Percentiles rank a stretch among this genome's conserved stretches.
phyloP scores from a whole-genome alignment of 2,329 filamentous ascomycete genomes.

The Aspergillus proliferans region DNA sequence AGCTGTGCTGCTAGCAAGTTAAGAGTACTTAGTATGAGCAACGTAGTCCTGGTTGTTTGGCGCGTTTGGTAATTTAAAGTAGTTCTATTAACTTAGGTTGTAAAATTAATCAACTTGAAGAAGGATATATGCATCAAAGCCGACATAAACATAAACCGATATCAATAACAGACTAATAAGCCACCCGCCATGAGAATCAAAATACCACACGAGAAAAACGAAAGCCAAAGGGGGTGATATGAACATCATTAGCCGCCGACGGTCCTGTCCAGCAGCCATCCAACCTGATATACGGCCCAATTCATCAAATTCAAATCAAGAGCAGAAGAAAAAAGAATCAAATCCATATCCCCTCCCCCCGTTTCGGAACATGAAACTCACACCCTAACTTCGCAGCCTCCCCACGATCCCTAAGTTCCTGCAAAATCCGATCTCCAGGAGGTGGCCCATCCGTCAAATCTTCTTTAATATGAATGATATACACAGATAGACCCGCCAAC shows the following conservation, averaged over 20 bases:
- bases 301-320: too few relatives aligned
- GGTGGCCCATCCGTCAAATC: constrained; percentile 64
- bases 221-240: neutral
- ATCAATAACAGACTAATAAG: neutral
- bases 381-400: constrained; percentile 63
- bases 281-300: neutral
- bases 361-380: constrained; percentile 66
- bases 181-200: constrained; percentile 1
- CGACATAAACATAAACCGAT: too few relatives aligned
- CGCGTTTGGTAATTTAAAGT: too few relatives aligned
- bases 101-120: too few relatives aligned
- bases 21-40: too few relatives aligned
- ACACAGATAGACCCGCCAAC: constrained; percentile 67
- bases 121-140: too few relatives aligned
- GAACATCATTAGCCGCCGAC: too few relatives aligned
- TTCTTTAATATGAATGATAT: constrained; percentile 94
- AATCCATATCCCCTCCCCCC: constrained; percentile 53
- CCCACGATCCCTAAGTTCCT: constrained; percentile 63
- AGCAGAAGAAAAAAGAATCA: constrained; percentile 9
- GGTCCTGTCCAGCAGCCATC: neutral
- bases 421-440: constrained; percentile 61
- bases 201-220: neutral
- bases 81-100: too few relatives aligned
- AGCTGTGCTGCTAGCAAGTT: too few relatives aligned
- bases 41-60: too few relatives aligned